Evolutionary conservation across 148 eudicot species (phyloP).

Genomic region (Chenopodium berlandieri): DNA sequence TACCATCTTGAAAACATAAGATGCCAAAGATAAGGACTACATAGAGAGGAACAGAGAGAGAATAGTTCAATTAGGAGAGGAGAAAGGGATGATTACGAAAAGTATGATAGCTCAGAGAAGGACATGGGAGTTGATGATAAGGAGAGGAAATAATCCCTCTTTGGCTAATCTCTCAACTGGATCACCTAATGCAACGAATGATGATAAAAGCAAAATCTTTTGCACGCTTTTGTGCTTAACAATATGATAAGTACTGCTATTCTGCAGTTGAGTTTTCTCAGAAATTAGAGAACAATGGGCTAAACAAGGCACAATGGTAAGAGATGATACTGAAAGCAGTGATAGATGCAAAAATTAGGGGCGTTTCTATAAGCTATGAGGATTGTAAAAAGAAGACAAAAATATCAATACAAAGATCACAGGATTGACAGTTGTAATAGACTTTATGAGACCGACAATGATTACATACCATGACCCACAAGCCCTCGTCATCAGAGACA

Average conservation of each 20-base stretch:
- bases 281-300: background rate
- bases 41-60: background rate
- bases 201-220: too few relatives aligned
- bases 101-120: background rate
- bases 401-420: too few relatives aligned
- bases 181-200: background rate
- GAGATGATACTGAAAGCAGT: background rate
- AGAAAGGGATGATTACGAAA: background rate
- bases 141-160: background rate
- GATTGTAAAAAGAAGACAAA: too few relatives aligned
- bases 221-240: too few relatives aligned
- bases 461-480: conserved; percentile 80
- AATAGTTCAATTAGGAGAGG: background rate
- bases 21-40: too few relatives aligned
- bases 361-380: background rate
- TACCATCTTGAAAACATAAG: background rate
- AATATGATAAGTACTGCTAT: too few relatives aligned
- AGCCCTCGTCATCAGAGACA: conserved; percentile 49
- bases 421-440: too few relatives aligned
- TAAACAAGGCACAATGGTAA: background rate
- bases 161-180: background rate
- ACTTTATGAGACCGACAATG: background rate
- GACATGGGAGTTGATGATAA: background rate
- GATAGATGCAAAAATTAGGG: background rate
- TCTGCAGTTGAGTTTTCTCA: too few relatives aligned